These are phyloP conservation scores for Mortierella sp. DNA, from an alignment of 371 early-diverging fungal species.

Conservation along the genomic window DNA sequence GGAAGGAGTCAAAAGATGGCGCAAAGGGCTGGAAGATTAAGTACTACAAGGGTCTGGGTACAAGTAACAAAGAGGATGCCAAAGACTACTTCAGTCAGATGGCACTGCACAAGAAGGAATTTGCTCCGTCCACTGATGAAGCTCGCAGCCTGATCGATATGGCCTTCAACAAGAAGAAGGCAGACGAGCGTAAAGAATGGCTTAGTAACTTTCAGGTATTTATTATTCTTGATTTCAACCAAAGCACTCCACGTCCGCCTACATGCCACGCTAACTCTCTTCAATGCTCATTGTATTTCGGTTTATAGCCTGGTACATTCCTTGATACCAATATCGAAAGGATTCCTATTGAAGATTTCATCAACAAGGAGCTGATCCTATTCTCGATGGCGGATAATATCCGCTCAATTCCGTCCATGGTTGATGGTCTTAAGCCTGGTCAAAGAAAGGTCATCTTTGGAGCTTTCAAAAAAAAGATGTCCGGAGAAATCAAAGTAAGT, in stretches of 20 bases:
- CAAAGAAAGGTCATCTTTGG: constrained; percentile 98
- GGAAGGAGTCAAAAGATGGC: constrained; percentile 80
- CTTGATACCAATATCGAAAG: constrained; percentile 88
- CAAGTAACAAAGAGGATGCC: constrained; percentile 93
- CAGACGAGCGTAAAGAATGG: constrained; percentile 98
- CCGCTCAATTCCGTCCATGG: constrained; percentile 97
- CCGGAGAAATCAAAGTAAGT: constrained; percentile 90
- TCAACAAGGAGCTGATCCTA: constrained; percentile 98
- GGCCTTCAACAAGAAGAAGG: constrained; percentile 99
- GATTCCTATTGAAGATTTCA: constrained; percentile 95
- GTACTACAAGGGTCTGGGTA: constrained; percentile 99
- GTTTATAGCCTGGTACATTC: constrained; percentile 87
- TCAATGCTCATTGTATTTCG: background rate
- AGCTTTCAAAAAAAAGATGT: constrained; percentile 91
- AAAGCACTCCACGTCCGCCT: no score
- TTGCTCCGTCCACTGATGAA: constrained; percentile 69
- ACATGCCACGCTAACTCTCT: background rate
- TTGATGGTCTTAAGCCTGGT: constrained; percentile 99
- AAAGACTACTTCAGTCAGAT: constrained; percentile 95
- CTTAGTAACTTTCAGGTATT: constrained; percentile 80
- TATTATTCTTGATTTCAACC: background rate
- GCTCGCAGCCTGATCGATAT: constrained; percentile 94
- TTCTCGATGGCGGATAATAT: constrained; percentile 99
- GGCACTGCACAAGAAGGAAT: constrained; percentile 90
- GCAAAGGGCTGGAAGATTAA: constrained; percentile 88